These are phyloP conservation scores for Carallia brachiata DNA, from an alignment of 345 rosid species.

Conservation along the genomic window DNA sequence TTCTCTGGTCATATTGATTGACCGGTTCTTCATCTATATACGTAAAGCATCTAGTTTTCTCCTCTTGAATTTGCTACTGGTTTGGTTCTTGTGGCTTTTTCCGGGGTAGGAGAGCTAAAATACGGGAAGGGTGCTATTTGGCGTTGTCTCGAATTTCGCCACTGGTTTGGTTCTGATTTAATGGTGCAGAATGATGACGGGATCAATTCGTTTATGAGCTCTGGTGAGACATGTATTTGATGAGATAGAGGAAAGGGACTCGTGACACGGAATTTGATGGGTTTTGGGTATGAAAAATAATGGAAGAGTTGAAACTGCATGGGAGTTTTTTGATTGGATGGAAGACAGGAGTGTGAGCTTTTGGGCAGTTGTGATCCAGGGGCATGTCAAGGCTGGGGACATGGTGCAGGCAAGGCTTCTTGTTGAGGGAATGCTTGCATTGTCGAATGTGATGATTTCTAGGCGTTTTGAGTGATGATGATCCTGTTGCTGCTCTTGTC, in stretches of 20 bases:
- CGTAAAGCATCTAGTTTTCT: neutral
- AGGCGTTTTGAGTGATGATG: conserved; percentile 24
- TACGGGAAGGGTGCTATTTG: conserved; percentile 11
- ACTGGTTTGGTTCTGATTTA: conserved; percentile 24
- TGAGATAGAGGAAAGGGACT: conserved; percentile 34
- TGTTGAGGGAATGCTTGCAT: conserved; percentile 28
- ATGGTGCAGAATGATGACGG: conserved; percentile 17
- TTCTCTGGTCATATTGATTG: conserved; percentile 4
- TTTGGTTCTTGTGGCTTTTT: neutral
- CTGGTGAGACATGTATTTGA: conserved; percentile 23
- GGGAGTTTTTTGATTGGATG: conserved; percentile 25
- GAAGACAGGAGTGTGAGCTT: conserved; percentile 28
- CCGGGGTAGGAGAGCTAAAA: no score
- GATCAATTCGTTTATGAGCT: conserved; percentile 31
- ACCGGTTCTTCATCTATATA: neutral
- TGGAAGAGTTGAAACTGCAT: conserved; percentile 17
- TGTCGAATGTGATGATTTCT: conserved; percentile 32
- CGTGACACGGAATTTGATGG: conserved; percentile 37
- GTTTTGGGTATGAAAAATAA: conserved; percentile 27
- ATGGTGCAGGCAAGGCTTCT: conserved; percentile 31
- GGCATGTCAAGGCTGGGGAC: conserved; percentile 31
- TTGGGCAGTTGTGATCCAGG: conserved; percentile 35
- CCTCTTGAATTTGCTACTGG: conserved; percentile 17
- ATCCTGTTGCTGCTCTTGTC: conserved; percentile 21
- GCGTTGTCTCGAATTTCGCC: conserved; percentile 22